phyloP scores from a whole-genome alignment of 208 protist species.

The Trypanosoma congolense region DNA sequence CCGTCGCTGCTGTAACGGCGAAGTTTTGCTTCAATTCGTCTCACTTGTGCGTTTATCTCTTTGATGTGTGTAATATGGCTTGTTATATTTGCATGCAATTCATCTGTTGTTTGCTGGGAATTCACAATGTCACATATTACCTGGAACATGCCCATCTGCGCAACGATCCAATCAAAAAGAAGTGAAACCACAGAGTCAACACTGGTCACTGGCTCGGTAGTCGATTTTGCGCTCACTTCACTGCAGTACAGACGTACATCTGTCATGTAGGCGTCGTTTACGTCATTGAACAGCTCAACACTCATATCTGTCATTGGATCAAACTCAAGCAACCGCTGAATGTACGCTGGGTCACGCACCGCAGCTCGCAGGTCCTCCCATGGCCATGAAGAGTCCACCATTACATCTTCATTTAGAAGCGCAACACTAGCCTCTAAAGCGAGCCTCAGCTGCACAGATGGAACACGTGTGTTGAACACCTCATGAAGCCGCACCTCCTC shows the following conservation, averaged over 20 bases:
- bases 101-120: slow-evolving; percentile 37
- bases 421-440: slow-evolving; percentile 32
- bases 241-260: slow-evolving; percentile 14
- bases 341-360: slow-evolving; percentile 33
- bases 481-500: slow-evolving; percentile 25
- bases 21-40: slow-evolving; percentile 33
- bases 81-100: slow-evolving; percentile 39
- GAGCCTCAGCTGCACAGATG: slow-evolving; percentile 8
- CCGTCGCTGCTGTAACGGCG: slow-evolving; percentile 19
- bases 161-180: slow-evolving; percentile 41
- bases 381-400: slow-evolving; percentile 9
- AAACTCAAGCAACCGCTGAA: slow-evolving; percentile 34
- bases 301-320: slow-evolving; percentile 38
- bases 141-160: slow-evolving; percentile 34
- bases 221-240: slow-evolving; percentile 15
- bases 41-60: slow-evolving; percentile 23
- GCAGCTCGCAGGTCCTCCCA: slow-evolving; percentile 36
- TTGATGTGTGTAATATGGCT: slow-evolving; percentile 37
- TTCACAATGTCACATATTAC: slow-evolving; percentile 29
- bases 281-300: slow-evolving; percentile 21
- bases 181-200: slow-evolving; percentile 13
- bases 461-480: slow-evolving; percentile 17
- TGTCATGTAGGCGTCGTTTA: slow-evolving; percentile 24
- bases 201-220: slow-evolving; percentile 1
- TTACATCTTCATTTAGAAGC: slow-evolving; percentile 27